These are phyloP conservation scores for Paraphoma sp. DNA, from an alignment of 2,329 filamentous ascomycete genomes.

Conservation along the genomic window DNA sequence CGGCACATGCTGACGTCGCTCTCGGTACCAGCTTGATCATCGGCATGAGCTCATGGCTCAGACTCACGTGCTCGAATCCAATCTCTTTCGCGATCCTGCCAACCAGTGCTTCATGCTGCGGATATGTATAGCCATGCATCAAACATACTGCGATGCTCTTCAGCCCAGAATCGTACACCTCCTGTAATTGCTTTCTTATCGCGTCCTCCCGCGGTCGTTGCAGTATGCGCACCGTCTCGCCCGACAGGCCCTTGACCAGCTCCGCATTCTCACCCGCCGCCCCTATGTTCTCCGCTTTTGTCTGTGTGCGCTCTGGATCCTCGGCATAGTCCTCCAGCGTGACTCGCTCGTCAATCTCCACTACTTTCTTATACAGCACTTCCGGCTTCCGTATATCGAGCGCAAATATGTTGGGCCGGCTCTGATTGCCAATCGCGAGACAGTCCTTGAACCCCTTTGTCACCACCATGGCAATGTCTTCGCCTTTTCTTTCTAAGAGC, in stretches of 20 bases:
- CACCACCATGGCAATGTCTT: conserved; percentile 85
- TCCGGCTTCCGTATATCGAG: conserved; percentile 86
- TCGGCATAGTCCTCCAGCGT: conserved; percentile 93
- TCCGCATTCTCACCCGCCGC: conserved; percentile 56
- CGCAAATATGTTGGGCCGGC: conserved; percentile 88
- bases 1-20: conserved; percentile 78
- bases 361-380: conserved; percentile 80
- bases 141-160: conserved; percentile 86
- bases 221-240: conserved; percentile 76
- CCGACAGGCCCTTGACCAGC: conserved; percentile 74
- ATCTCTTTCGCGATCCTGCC: conserved; percentile 79
- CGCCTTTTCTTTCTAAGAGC: conserved; percentile 86
- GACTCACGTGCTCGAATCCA: conserved; percentile 81
- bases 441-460: conserved; percentile 90
- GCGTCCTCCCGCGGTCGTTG: conserved; percentile 64
- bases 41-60: conserved; percentile 82
- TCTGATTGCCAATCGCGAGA: conserved; percentile 88
- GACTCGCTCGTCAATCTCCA: conserved; percentile 91
- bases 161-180: conserved; percentile 73
- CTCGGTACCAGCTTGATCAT: conserved; percentile 84
- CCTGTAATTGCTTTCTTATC: conserved; percentile 68
- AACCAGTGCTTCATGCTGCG: conserved; percentile 80
- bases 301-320: conserved; percentile 72
- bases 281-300: conserved; percentile 61
- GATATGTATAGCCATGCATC: conserved; percentile 93